These are phyloP conservation scores for Bimuria novae-zelandiae DNA, from an alignment of 2,329 filamentous ascomycete genomes.

Conservation along the genomic window DNA sequence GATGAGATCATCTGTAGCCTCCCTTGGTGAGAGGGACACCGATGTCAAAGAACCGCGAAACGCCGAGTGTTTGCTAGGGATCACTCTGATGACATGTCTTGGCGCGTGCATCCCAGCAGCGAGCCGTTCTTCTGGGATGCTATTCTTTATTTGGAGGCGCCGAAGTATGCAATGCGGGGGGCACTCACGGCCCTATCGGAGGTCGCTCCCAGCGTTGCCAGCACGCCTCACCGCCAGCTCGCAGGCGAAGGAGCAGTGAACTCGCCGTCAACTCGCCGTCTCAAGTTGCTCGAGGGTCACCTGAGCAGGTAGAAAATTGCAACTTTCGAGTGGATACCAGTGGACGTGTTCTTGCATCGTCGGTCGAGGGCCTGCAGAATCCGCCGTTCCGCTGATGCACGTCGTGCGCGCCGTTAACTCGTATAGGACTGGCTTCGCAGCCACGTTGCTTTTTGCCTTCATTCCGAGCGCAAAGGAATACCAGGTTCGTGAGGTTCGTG, in stretches of 20 bases:
- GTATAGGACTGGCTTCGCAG: neutral
- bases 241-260: slow-evolving; percentile 4
- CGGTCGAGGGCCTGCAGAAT: neutral
- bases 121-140: neutral
- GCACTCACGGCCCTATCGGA: too few relatives aligned
- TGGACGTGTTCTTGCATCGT: too few relatives aligned
- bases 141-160: neutral
- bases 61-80: too few relatives aligned
- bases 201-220: too few relatives aligned
- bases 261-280: too few relatives aligned
- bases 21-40: neutral
- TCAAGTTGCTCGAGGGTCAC: too few relatives aligned
- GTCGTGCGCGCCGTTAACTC: neutral
- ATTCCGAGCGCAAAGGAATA: neutral
- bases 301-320: neutral
- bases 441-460: slow-evolving; percentile 1
- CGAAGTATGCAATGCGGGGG: slow-evolving; percentile 7
- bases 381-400: neutral
- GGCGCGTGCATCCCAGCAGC: neutral
- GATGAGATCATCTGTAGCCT: neutral
- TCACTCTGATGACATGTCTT: too few relatives aligned
- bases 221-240: neutral
- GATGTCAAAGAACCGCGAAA: too few relatives aligned
- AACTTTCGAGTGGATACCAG: too few relatives aligned
- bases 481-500: neutral